Evolutionary conservation across 2,329 filamentous ascomycete genomes (phyloP).

Genomic region (Cercospora brassicicola): DNA sequence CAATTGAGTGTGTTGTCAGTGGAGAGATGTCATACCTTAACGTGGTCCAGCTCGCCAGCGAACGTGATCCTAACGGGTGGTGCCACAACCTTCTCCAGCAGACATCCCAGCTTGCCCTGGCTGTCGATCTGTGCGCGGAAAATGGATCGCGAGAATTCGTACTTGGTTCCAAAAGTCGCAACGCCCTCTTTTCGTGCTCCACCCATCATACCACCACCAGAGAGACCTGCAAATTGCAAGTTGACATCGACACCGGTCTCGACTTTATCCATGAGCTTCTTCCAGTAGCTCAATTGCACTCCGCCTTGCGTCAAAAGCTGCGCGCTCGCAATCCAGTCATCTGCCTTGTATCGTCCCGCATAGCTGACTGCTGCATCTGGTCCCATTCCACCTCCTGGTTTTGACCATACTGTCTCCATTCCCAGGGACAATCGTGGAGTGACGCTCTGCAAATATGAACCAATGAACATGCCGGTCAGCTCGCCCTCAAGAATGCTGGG

Average conservation of each 20-base stretch:
- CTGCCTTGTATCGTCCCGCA: conserved; percentile 83
- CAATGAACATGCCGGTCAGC: conserved; percentile 91
- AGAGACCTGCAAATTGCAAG: conserved; percentile 70
- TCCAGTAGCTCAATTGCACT: conserved; percentile 91
- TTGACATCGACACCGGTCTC: conserved; percentile 95
- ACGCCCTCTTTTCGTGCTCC: conserved; percentile 80
- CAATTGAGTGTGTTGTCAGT: neutral
- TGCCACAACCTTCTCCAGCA: conserved; percentile 93
- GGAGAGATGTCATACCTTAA: conserved; percentile 66
- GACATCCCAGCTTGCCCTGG: conserved; percentile 85
- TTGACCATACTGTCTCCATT: conserved; percentile 92
- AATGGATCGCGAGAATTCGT: conserved; percentile 93
- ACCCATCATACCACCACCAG: conserved; percentile 65
- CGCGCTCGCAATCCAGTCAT: conserved; percentile 88
- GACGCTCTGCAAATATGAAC: conserved; percentile 90
- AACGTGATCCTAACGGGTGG: conserved; percentile 92
- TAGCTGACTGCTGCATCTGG: conserved; percentile 93
- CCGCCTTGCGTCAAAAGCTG: conserved; percentile 87
- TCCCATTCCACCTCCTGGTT: conserved; percentile 75
- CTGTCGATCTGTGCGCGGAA: conserved; percentile 97
- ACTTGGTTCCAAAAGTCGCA: conserved; percentile 91
- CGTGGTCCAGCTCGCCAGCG: conserved; percentile 93
- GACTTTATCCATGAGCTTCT: conserved; percentile 86
- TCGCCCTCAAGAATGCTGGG: conserved; percentile 91
- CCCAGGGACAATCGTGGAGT: conserved; percentile 85